phyloP scores from a whole-genome alignment of 2,329 filamentous ascomycete species.

The Scedosporium dehoogii region DNA sequence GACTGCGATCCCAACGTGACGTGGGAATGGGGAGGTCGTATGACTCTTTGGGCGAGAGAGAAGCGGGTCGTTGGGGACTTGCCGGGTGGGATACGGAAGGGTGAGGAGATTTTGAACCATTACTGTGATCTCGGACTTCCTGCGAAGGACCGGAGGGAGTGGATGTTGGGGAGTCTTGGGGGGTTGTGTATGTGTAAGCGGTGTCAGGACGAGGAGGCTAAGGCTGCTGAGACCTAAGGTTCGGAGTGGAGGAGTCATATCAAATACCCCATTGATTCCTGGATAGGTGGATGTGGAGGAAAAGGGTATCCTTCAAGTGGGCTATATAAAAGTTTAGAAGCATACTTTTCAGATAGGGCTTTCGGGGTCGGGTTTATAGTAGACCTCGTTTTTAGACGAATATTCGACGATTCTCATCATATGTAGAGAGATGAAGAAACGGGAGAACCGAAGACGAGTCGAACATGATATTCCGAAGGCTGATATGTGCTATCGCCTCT shows the following conservation, averaged over 20 bases:
- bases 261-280: no score
- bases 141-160: conserved; percentile 75
- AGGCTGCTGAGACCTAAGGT: background rate
- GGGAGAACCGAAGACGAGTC: no score
- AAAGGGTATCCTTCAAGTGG: no score
- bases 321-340: no score
- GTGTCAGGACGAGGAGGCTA: conserved; percentile 61
- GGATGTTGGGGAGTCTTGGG: conserved; percentile 79
- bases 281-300: no score
- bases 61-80: conserved; percentile 40
- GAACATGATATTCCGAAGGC: background rate
- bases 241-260: background rate
- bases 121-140: conserved; percentile 80
- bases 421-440: no score
- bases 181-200: conserved; percentile 80
- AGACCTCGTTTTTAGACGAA: no score
- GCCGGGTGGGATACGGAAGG: conserved; percentile 57
- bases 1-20: conserved; percentile 90
- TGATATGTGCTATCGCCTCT: background rate
- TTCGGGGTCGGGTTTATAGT: no score
- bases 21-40: conserved; percentile 84
- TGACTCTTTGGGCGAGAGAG: conserved; percentile 58
- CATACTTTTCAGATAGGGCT: no score
- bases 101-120: conserved; percentile 83
- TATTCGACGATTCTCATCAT: no score